phyloP scores from a whole-genome alignment of 2,329 filamentous ascomycete species.

The Diaporthe sp. region DNA sequence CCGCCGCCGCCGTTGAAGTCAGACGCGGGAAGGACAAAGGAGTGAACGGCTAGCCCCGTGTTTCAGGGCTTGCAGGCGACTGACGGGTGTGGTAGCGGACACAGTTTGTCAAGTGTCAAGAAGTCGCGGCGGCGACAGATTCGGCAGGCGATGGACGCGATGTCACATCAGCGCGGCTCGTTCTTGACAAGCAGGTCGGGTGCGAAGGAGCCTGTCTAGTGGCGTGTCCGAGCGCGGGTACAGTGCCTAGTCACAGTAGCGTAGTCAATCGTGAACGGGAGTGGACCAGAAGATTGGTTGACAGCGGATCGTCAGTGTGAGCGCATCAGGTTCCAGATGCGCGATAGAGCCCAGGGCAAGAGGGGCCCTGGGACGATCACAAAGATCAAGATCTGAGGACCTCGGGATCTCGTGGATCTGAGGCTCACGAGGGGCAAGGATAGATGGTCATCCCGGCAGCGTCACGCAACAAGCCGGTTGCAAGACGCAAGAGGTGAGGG shows the following conservation, averaged over 20 bases:
- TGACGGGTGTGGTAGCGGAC: background rate
- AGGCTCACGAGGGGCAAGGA: background rate
- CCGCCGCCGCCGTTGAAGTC: background rate
- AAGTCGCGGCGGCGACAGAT: background rate
- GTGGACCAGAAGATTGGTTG: background rate
- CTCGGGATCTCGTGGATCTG: background rate
- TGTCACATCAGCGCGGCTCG: conserved; percentile 9
- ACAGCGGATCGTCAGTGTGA: background rate
- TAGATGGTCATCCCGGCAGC: background rate
- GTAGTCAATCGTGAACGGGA: background rate
- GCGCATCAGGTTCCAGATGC: conserved; percentile 8
- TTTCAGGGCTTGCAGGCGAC: background rate
- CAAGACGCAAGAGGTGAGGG: background rate
- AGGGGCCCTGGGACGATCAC: background rate
- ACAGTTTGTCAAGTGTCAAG: conserved; percentile 8
- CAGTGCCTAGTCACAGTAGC: too few species aligned
- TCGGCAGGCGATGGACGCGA: conserved; percentile 16
- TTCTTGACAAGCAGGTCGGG: background rate
- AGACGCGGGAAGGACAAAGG: background rate
- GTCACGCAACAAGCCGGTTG: background rate
- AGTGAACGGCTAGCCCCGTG: background rate
- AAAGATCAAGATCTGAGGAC: background rate
- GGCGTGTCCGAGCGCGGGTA: background rate
- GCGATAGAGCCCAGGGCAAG: background rate
- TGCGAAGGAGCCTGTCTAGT: background rate